Evolutionary conservation across 2,329 filamentous ascomycete genomes (phyloP).

Genomic region (Chaetomiaceae sp.): DNA sequence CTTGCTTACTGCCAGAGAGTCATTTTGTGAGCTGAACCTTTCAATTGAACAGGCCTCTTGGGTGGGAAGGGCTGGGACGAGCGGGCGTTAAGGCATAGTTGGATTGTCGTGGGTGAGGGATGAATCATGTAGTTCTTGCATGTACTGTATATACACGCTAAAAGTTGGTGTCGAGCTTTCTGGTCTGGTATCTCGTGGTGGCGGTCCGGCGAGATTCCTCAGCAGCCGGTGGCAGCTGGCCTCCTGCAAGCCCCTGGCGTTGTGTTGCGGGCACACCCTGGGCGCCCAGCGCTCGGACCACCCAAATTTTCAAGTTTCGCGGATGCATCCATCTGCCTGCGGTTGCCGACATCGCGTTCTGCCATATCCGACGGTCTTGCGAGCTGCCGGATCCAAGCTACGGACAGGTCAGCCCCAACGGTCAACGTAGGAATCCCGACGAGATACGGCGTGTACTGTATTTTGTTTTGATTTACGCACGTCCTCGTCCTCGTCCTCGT

Average conservation of each 20-base stretch:
- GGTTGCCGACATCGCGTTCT: constrained; percentile 5
- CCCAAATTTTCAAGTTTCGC: constrained; percentile 26
- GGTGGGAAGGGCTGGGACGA: neutral
- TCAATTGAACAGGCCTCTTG: too few species aligned
- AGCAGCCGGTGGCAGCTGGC: too few species aligned
- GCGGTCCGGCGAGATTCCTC: too few species aligned
- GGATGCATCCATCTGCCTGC: neutral
- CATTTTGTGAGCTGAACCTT: too few species aligned
- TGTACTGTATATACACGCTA: too few species aligned
- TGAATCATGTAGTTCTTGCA: neutral
- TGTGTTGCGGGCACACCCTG: too few species aligned
- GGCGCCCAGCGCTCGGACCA: constrained; percentile 24
- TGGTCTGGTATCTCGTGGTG: too few species aligned
- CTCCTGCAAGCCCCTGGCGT: too few species aligned
- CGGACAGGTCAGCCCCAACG: neutral
- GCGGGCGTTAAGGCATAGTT: neutral
- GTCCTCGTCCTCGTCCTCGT: too few species aligned
- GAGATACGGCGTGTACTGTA: too few species aligned
- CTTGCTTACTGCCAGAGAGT: constrained; percentile 30
- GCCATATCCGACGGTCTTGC: constrained; percentile 2
- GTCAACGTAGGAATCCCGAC: neutral
- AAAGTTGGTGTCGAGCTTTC: too few species aligned
- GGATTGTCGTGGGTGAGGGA: neutral
- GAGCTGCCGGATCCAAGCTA: neutral
- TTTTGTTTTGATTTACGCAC: too few species aligned